phyloP scores from a whole-genome alignment of 2,329 filamentous ascomycete species.

The Pyricularia grisea region DNA sequence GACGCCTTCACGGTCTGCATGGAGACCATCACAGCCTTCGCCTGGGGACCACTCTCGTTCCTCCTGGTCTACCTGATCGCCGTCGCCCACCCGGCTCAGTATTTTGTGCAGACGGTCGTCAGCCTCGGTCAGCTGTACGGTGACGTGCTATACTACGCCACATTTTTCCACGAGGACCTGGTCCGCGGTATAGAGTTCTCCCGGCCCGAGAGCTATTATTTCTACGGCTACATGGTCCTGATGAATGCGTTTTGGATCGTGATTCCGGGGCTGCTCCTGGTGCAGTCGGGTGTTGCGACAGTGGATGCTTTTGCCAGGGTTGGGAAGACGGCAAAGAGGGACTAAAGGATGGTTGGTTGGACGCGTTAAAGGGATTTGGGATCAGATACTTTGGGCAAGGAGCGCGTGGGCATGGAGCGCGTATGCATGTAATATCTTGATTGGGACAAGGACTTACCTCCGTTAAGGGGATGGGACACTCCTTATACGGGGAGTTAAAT shows the following conservation, averaged over 20 bases:
- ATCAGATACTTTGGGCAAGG: too few relatives aligned
- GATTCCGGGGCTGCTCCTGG: slow-evolving; percentile 26
- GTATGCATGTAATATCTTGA: too few relatives aligned
- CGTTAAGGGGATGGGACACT: too few relatives aligned
- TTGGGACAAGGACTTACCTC: too few relatives aligned
- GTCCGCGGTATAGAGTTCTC: slow-evolving; percentile 32
- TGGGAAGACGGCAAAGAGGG: background rate
- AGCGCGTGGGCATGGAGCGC: too few relatives aligned
- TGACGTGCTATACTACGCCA: slow-evolving; percentile 41
- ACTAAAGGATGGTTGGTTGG: background rate
- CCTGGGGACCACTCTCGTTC: slow-evolving; percentile 45
- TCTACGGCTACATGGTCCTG: slow-evolving; percentile 41
- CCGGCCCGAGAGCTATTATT: slow-evolving; percentile 41
- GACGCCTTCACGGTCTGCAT: slow-evolving; percentile 47
- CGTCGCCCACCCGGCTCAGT: slow-evolving; percentile 31
- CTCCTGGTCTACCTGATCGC: slow-evolving; percentile 33
- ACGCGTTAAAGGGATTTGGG: too few relatives aligned
- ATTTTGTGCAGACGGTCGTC: slow-evolving; percentile 37
- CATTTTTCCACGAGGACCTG: slow-evolving; percentile 31
- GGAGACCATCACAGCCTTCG: slow-evolving; percentile 42
- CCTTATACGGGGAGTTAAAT: too few relatives aligned
- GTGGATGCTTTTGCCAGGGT: background rate
- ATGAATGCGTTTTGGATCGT: slow-evolving; percentile 45
- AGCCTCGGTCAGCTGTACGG: slow-evolving; percentile 42
- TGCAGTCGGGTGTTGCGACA: background rate